These are phyloP conservation scores for Schizophyllum amplum DNA, from an alignment of 1,284 basidiomycete genomes.

Conservation along the genomic window DNA sequence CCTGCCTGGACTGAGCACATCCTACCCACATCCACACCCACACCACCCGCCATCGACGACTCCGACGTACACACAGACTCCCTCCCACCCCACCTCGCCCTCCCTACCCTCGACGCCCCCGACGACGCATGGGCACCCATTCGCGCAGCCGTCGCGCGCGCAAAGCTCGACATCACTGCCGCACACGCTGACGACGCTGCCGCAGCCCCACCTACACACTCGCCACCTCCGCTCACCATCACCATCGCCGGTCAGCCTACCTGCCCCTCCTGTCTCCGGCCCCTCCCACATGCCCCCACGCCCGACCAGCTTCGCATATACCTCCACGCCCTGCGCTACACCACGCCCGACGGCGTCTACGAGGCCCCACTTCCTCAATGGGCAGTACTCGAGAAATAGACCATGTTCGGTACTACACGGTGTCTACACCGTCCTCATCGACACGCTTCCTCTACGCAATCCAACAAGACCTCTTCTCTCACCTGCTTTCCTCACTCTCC, in stretches of 20 bases:
- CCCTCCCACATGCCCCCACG: not conserved
- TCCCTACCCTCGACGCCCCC: not conserved
- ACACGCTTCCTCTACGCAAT: no score
- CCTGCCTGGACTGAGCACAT: not conserved
- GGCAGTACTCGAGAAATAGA: no score
- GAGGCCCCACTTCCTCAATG: no score
- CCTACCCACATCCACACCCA: no score
- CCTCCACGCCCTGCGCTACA: not conserved
- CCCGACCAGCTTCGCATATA: not conserved
- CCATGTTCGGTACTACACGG: no score
- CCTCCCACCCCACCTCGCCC: not conserved
- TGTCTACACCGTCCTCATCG: no score
- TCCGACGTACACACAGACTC: no score
- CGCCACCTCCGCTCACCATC: not conserved
- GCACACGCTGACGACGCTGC: not conserved
- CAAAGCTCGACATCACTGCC: not conserved
- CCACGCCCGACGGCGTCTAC: not conserved
- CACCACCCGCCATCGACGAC: not conserved
- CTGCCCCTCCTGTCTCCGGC: not conserved
- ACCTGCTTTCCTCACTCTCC: no score
- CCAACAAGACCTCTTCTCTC: no score
- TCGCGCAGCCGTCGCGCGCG: not conserved
- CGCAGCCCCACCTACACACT: not conserved
- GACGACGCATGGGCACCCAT: not conserved
- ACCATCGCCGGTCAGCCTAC: not conserved